Conservation (phyloP, 352 stramenopile genomes). For the Phytopythium litorale region DNA sequence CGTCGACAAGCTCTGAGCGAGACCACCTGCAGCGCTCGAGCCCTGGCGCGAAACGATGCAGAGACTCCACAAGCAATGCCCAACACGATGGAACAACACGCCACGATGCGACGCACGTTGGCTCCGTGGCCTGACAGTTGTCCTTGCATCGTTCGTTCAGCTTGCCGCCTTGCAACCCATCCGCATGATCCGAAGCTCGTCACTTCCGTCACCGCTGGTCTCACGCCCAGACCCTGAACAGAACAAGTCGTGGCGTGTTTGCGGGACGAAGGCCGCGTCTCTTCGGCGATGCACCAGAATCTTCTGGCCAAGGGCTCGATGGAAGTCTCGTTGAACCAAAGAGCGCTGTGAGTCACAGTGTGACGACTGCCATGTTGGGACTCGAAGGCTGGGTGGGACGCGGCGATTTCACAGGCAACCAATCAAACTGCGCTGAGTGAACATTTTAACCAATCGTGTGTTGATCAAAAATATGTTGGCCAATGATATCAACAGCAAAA, state of each 20-base stretch:
- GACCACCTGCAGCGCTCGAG: not conserved
- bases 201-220: not conserved
- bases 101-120: not conserved
- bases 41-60: not conserved
- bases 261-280: not conserved
- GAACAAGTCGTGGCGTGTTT: no score
- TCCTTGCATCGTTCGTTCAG: no score
- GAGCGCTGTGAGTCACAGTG: not conserved
- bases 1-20: conserved; percentile 68
- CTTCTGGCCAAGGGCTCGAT: not conserved
- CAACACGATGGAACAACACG: not conserved
- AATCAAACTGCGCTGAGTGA: not conserved
- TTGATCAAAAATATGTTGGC: not conserved
- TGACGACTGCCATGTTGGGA: not conserved
- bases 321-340: not conserved
- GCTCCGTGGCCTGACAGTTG: not conserved
- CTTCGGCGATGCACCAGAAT: not conserved
- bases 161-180: no score
- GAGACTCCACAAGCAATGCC: not conserved
- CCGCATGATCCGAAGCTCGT: no score
- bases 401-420: not conserved
- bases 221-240: no score
- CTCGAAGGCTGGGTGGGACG: not conserved
- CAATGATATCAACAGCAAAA: not conserved
- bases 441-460: not conserved